Base-by-base conservation (phyloP, 441 rosid genomes). In the Pelargonium australe region DNA sequence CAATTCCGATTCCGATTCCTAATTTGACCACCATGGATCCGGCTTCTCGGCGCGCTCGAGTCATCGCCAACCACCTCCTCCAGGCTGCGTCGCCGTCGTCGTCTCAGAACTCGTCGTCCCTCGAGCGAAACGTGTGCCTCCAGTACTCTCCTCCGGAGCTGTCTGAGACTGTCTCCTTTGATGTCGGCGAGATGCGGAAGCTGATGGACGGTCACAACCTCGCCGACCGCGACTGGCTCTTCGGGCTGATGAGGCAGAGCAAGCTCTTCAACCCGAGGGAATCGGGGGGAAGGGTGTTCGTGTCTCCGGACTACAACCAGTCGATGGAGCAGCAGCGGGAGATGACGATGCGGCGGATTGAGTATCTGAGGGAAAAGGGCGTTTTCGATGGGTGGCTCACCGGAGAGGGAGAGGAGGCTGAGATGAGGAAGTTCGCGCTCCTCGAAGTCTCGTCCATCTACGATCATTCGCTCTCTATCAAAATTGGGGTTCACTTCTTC, bases 281-380 rank as follows among this genome's bases (percentile, higher is more conserved):
- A 73, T 73, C 78, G 47, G 98, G 93, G 11, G 93, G 89, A 43
- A 83, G 80, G 81, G 71, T 92, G 16, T 92, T 81, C 68, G 85
- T 86, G 55, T 63, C 77, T 31, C 92, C 96, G 16, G 93, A 90
- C 73, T 90, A 80, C 63, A 90, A 88, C 75, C 95, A 88, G 83
- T 68, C 95, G 47, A 92, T 85, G 98, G 96, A 88, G 78, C 93
- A 87, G 68, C 98, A 92, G 79, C 79, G 98, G 6, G 93, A 92
- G 81, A 79, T 85, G 67, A 92, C 95, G 0, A 78, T 83, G 96
- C 85, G 61, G 69, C 79, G 95, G 72, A 80, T 92, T 64, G 73
- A 31, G 66, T 86, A 80, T 70, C 49, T 92, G 75, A 71, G 75
- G 2, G 95, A 88, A 31, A 78, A 68, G 64, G 92, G 93, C 0